Percentiles rank a stretch among this genome's conserved stretches.
phyloP scores from a whole-genome alignment of 306 rosid species.

The Psophocarpus tetragonolobus region DNA sequence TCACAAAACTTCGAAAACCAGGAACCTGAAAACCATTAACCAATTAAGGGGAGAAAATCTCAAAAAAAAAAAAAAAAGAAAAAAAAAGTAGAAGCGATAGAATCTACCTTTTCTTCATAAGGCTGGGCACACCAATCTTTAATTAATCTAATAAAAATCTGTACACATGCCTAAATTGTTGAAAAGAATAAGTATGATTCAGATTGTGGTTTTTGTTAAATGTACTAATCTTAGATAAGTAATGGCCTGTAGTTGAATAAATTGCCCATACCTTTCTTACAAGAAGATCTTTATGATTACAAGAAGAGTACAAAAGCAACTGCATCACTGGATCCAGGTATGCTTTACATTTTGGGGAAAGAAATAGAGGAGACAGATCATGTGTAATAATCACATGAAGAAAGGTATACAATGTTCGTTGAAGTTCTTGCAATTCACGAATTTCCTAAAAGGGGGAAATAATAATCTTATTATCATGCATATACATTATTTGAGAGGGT shows the following conservation, averaged over 20 bases:
- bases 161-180: slow-evolving; percentile 78
- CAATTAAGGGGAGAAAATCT: slow-evolving; percentile 21
- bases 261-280: slow-evolving; percentile 75
- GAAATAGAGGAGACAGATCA: slow-evolving; percentile 74
- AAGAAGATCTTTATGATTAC: slow-evolving; percentile 84
- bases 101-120: slow-evolving; percentile 72
- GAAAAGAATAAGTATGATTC: slow-evolving; percentile 29
- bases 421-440: slow-evolving; percentile 97
- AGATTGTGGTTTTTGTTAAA: slow-evolving; percentile 22
- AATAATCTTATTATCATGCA: slow-evolving; percentile 20
- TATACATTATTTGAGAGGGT: neutral
- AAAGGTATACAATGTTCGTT: slow-evolving; percentile 77
- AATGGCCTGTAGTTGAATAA: slow-evolving; percentile 26
- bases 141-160: slow-evolving; percentile 80
- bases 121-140: slow-evolving; percentile 91
- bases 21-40: slow-evolving; percentile 65
- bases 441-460: slow-evolving; percentile 57
- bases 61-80: slow-evolving; percentile 21
- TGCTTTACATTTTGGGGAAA: slow-evolving; percentile 77
- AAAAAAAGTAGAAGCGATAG: slow-evolving; percentile 9
- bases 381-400: slow-evolving; percentile 86
- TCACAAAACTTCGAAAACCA: slow-evolving; percentile 82
- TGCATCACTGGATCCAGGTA: slow-evolving; percentile 84
- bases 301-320: slow-evolving; percentile 75
- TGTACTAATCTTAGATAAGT: neutral